Evolutionary conservation across 2,329 filamentous ascomycete species (phyloP).

Genomic region (Colletotrichum tropicale): DNA sequence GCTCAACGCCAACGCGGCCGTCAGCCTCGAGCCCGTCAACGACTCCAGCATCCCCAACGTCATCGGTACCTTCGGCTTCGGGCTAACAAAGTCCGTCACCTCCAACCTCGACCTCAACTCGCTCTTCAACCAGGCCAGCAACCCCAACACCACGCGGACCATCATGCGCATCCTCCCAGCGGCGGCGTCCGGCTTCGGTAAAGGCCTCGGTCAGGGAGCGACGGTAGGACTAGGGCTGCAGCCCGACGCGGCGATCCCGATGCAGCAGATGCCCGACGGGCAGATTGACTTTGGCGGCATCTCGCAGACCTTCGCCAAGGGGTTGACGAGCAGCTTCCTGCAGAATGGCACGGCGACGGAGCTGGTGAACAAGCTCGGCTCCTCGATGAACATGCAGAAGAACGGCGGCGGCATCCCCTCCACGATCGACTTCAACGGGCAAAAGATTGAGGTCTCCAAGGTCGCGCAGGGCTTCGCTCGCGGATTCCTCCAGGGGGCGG

Average conservation of each 20-base stretch:
- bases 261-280: slow-evolving; percentile 24
- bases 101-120: slow-evolving; percentile 26
- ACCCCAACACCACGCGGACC: slow-evolving; percentile 9
- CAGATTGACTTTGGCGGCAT: slow-evolving; percentile 25
- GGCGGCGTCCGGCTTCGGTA: slow-evolving; percentile 30
- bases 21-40: slow-evolving; percentile 21
- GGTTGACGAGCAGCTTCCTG: slow-evolving; percentile 34
- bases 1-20: slow-evolving; percentile 15
- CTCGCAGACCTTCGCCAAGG: slow-evolving; percentile 27
- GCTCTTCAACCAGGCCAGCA: slow-evolving; percentile 19
- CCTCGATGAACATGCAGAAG: background rate
- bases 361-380: slow-evolving; percentile 19
- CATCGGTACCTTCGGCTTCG: slow-evolving; percentile 31
- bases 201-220: slow-evolving; percentile 28
- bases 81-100: slow-evolving; percentile 26
- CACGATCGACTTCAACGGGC: slow-evolving; percentile 18
- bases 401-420: slow-evolving; percentile 15
- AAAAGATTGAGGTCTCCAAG: slow-evolving; percentile 26
- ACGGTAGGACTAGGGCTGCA: slow-evolving; percentile 32
- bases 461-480: slow-evolving; percentile 37
- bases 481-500: slow-evolving; percentile 37
- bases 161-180: slow-evolving; percentile 25
- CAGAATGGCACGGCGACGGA: slow-evolving; percentile 33
- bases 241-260: slow-evolving; percentile 21
- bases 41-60: slow-evolving; percentile 24